Conservation (phyloP, 2,329 filamentous ascomycete genomes). For the Calonectria multiphialidica region DNA sequence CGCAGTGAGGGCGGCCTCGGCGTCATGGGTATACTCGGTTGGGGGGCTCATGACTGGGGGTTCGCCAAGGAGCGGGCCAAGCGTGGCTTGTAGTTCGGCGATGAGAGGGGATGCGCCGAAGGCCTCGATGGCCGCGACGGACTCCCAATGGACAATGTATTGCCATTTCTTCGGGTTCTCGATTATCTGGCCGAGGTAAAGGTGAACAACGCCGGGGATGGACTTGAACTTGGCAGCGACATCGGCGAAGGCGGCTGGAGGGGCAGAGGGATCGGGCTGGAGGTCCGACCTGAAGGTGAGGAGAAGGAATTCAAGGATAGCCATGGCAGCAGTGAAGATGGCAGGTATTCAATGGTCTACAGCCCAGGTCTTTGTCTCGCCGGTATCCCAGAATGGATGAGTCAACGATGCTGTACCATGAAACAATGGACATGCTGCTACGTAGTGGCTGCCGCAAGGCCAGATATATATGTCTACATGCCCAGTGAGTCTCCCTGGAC, state of each 20-base stretch:
- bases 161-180: slow-evolving; percentile 50
- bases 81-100: slow-evolving; percentile 54
- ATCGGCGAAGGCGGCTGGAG: slow-evolving; percentile 43
- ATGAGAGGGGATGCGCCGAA: slow-evolving; percentile 57
- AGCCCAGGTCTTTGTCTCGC: neutral
- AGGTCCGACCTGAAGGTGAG: slow-evolving; percentile 48
- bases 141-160: slow-evolving; percentile 51
- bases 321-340: slow-evolving; percentile 35
- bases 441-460: neutral
- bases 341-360: neutral
- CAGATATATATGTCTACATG: neutral
- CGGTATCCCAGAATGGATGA: neutral
- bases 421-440: neutral
- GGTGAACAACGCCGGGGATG: slow-evolving; percentile 46
- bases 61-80: slow-evolving; percentile 46
- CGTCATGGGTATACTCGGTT: slow-evolving; percentile 33
- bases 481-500: neutral
- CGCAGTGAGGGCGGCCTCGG: slow-evolving; percentile 46
- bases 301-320: slow-evolving; percentile 46
- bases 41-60: slow-evolving; percentile 39
- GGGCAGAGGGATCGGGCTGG: slow-evolving; percentile 38
- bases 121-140: slow-evolving; percentile 48
- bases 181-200: slow-evolving; percentile 51
- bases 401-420: neutral
- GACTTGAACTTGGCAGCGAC: slow-evolving; percentile 45